Percentiles rank a stretch among this genome's conserved stretches.
Conservation (phyloP, 805 yeast species). For the Candida sithepensis region DNA sequence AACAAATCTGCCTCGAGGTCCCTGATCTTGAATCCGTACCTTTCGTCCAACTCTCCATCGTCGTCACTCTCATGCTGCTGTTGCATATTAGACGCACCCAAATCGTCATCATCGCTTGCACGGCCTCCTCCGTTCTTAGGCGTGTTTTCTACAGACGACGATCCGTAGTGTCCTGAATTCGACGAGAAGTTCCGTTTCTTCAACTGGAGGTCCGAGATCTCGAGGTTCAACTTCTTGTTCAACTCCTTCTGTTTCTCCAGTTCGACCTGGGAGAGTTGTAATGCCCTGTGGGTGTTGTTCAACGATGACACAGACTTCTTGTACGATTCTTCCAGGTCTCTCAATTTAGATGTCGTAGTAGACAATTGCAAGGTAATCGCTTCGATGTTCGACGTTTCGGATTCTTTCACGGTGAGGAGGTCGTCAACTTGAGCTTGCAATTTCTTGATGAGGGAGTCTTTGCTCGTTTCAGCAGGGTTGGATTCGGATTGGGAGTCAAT, state of each 20-base stretch:
- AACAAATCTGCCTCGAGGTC: conserved; percentile 83
- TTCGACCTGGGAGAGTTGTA: conserved; percentile 71
- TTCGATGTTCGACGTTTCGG: conserved; percentile 23
- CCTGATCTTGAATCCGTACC: conserved; percentile 69
- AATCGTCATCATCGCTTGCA: not conserved
- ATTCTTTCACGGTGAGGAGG: conserved; percentile 43
- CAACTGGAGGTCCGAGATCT: conserved; percentile 65
- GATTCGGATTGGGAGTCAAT: not conserved
- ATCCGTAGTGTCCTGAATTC: conserved; percentile 1
- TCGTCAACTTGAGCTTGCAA: conserved; percentile 58
- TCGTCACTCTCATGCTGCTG: no score
- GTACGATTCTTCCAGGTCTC: conserved; percentile 59
- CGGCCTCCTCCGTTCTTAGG: not conserved
- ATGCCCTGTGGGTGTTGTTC: conserved; percentile 70
- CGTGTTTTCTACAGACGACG: conserved; percentile 1
- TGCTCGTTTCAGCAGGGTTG: conserved; percentile 2
- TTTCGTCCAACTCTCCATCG: conserved; percentile 41
- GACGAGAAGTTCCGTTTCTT: conserved; percentile 22
- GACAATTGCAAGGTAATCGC: conserved; percentile 34
- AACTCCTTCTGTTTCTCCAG: conserved; percentile 54
- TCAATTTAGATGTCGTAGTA: conserved; percentile 16
- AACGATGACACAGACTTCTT: conserved; percentile 68
- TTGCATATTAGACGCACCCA: no score
- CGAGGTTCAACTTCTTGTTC: conserved; percentile 54
- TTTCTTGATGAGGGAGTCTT: conserved; percentile 22